Percentiles rank a stretch among this genome's conserved stretches.
Conservation (phyloP, 805 yeast species). For the Candida loeiensis region DNA sequence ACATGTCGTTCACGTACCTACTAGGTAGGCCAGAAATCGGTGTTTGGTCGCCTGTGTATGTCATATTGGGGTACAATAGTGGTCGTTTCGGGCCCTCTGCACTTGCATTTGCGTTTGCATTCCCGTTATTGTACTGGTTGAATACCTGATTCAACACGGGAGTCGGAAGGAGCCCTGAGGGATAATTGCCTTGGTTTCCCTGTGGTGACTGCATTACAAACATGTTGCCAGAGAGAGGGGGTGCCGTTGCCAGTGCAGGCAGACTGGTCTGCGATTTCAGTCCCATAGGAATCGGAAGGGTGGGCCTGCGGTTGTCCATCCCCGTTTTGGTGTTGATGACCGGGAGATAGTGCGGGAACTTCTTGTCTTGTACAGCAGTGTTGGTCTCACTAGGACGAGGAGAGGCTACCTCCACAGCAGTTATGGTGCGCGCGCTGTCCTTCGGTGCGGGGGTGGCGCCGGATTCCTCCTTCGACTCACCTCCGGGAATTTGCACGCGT, state of each 20-base stretch:
- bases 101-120: constrained; percentile 2
- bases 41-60: constrained; percentile 53
- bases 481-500: constrained; percentile 63
- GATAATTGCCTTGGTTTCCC: constrained; percentile 16
- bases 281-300: constrained; percentile 34
- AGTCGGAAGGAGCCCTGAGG: constrained; percentile 25
- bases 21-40: constrained; percentile 71
- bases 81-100: constrained; percentile 6
- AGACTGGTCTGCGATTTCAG: constrained; percentile 39
- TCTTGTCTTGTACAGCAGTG: constrained; percentile 2
- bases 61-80: constrained; percentile 9
- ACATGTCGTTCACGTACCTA: constrained; percentile 64
- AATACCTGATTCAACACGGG: constrained; percentile 34
- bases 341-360: constrained; percentile 11
- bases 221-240: constrained; percentile 26
- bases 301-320: constrained; percentile 31
- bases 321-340: constrained; percentile 23
- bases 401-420: constrained; percentile 36
- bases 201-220: constrained; percentile 15
- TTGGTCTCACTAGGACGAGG: constrained; percentile 2
- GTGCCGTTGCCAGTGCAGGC: constrained; percentile 39
- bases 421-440: constrained; percentile 43
- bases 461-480: constrained; percentile 15
- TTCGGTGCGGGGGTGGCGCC: constrained; percentile 3
- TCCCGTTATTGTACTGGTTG: constrained; percentile 17